Evolutionary conservation across 2,329 filamentous ascomycete genomes (phyloP).

Genomic region (Chrysoporthe austroafricana): DNA sequence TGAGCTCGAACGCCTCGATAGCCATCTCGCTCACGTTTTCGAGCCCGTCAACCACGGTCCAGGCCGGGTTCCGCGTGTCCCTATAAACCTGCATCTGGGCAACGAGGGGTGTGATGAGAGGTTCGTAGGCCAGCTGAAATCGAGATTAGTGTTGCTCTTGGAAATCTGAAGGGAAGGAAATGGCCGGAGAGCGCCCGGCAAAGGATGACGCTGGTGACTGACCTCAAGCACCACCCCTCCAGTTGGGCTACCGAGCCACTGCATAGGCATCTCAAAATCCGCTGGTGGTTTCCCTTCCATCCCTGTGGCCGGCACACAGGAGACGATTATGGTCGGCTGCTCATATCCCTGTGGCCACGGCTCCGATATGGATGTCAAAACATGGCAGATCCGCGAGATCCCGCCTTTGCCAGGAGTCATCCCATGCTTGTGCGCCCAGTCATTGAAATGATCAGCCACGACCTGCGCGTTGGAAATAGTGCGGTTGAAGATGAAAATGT

Average conservation of each 20-base stretch:
- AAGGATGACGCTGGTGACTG: slow-evolving; percentile 17
- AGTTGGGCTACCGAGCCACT: slow-evolving; percentile 72
- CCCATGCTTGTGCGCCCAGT: slow-evolving; percentile 45
- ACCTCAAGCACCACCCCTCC: slow-evolving; percentile 74
- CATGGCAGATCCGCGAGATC: slow-evolving; percentile 47
- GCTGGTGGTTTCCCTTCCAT: slow-evolving; percentile 64
- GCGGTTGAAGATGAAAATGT: slow-evolving; percentile 73
- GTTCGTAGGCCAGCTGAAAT: slow-evolving; percentile 66
- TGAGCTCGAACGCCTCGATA: slow-evolving; percentile 76
- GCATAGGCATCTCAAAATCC: slow-evolving; percentile 69
- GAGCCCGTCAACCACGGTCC: slow-evolving; percentile 73
- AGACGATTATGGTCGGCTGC: slow-evolving; percentile 71
- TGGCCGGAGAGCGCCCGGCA: not conserved
- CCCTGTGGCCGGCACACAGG: slow-evolving; percentile 70
- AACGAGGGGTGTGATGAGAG: slow-evolving; percentile 69
- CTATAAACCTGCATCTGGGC: slow-evolving; percentile 61
- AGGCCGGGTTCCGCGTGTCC: slow-evolving; percentile 59
- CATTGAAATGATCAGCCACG: slow-evolving; percentile 70
- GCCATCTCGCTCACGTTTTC: slow-evolving; percentile 76
- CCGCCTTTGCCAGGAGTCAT: slow-evolving; percentile 41
- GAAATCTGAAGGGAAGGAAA: not conserved
- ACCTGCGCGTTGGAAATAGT: slow-evolving; percentile 63
- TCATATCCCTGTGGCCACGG: slow-evolving; percentile 66
- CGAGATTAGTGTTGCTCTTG: slow-evolving; percentile 18
- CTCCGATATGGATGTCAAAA: slow-evolving; percentile 61